A percentile compares a stretch with the other conserved stretches of the same genome.
Evolutionary conservation across 2,329 filamentous ascomycete species (phyloP).

Genomic region (Aspergillus japonicus): DNA sequence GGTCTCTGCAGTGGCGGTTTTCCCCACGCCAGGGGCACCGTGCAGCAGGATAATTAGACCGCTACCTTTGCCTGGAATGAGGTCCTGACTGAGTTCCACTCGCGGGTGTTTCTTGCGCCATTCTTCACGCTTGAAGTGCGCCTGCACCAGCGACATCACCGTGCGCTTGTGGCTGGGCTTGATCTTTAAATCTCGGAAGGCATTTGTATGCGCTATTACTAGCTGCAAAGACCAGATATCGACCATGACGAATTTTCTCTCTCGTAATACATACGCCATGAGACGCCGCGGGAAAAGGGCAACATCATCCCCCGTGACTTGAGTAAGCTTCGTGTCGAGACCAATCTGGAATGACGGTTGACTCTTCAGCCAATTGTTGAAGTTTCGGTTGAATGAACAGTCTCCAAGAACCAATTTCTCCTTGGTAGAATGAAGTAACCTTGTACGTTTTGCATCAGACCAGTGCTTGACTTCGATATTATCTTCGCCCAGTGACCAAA

Average conservation of each 20-base stretch:
- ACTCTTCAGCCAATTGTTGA: background rate
- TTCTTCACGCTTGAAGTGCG: slow-evolving; percentile 8
- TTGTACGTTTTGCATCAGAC: background rate
- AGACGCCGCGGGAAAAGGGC: slow-evolving; percentile 6
- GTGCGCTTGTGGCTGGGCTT: slow-evolving; percentile 9
- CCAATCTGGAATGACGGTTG: slow-evolving; percentile 5
- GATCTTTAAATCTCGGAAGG: slow-evolving; percentile 8
- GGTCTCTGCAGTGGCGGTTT: slow-evolving; percentile 51
- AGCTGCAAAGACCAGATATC: slow-evolving; percentile 4
- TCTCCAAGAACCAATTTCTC: background rate
- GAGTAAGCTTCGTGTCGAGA: background rate
- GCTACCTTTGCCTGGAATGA: slow-evolving; percentile 3
- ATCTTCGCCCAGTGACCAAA: slow-evolving; percentile 3
- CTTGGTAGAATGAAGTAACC: background rate
- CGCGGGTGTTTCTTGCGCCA: background rate
- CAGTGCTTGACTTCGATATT: background rate
- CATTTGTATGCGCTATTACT: slow-evolving; percentile 2
- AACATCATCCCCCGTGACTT: background rate
- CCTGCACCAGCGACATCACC: slow-evolving; percentile 7
- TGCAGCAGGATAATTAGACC: slow-evolving; percentile 18
- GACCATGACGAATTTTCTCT: slow-evolving; percentile 10
- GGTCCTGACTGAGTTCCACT: background rate
- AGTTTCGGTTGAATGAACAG: background rate
- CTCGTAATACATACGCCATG: slow-evolving; percentile 10
- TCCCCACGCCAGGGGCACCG: slow-evolving; percentile 28